Percentiles rank a stretch among this genome's conserved stretches.
Conservation (phyloP, 805 yeast genomes). For the Yamadazyma insecticola region DNA sequence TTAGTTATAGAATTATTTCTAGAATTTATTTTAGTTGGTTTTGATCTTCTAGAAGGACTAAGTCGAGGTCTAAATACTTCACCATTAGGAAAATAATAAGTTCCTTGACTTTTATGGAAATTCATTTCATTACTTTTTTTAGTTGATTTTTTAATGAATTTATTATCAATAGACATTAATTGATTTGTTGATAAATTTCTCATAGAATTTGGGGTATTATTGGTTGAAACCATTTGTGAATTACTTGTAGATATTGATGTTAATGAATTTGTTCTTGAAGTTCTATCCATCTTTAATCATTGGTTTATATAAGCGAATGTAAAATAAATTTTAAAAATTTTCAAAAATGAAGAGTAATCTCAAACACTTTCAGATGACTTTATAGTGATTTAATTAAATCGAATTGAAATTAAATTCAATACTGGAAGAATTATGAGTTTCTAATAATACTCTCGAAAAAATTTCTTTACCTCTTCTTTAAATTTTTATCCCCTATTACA, state of each 20-base stretch:
- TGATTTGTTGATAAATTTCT: conserved; percentile 37
- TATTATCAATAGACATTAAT: conserved; percentile 32
- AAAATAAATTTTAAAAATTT: too few relatives aligned
- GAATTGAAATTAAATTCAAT: too few relatives aligned
- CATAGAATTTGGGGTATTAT: conserved; percentile 2
- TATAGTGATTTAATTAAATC: too few relatives aligned
- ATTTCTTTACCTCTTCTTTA: too few relatives aligned
- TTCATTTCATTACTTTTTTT: conserved; percentile 13
- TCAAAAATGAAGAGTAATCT: too few relatives aligned
- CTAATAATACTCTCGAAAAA: too few relatives aligned
- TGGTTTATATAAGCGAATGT: too few relatives aligned
- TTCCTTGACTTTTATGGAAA: conserved; percentile 13
- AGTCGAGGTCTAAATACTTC: conserved; percentile 47
- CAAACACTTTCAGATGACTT: too few relatives aligned
- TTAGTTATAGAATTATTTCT: too few relatives aligned
- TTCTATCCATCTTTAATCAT: conserved; percentile 2
- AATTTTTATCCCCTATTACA: too few relatives aligned
- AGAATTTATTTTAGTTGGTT: conserved; percentile 31
- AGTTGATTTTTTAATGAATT: conserved; percentile 34
- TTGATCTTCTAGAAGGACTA: conserved; percentile 34
- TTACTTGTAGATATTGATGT: conserved; percentile 23
- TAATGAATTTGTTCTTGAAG: conserved; percentile 30
- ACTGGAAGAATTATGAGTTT: too few relatives aligned
- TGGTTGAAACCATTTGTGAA: conserved; percentile 2
- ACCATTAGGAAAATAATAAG: conserved; percentile 49